Evolutionary conservation across 2,329 filamentous ascomycete species (phyloP).

Genomic region (Aspergillus pseudotamarii): DNA sequence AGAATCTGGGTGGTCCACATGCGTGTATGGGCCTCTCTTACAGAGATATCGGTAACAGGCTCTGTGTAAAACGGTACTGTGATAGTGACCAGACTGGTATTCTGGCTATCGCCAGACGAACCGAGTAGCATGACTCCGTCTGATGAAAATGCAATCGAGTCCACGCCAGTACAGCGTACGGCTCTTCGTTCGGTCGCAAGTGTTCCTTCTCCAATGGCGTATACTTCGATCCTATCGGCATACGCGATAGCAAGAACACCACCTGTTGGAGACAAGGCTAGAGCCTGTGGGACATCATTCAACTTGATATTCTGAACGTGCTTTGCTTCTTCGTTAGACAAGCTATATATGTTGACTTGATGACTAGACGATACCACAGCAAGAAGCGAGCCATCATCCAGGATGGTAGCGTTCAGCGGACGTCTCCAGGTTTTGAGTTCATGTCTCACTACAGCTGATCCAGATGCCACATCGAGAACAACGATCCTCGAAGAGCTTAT

Average conservation of each 20-base stretch:
- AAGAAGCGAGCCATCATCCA: conserved; percentile 74
- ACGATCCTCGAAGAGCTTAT: conserved; percentile 86
- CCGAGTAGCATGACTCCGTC: conserved; percentile 79
- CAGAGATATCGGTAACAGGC: conserved; percentile 52
- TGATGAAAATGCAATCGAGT: conserved; percentile 72
- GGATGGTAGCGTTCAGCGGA: conserved; percentile 75
- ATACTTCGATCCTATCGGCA: conserved; percentile 85
- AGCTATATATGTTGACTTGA: conserved; percentile 82
- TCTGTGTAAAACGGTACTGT: conserved; percentile 78
- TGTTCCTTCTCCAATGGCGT: conserved; percentile 68
- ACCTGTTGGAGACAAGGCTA: conserved; percentile 79
- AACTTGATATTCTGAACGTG: conserved; percentile 75
- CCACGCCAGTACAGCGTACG: conserved; percentile 77
- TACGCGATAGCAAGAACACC: conserved; percentile 83
- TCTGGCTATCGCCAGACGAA: conserved; percentile 67
- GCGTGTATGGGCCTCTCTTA: conserved; percentile 65
- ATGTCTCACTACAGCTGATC: conserved; percentile 66
- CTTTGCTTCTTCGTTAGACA: conserved; percentile 65
- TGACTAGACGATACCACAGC: conserved; percentile 81
- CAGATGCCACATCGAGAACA: conserved; percentile 68
- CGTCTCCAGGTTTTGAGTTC: conserved; percentile 79
- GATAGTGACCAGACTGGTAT: conserved; percentile 72
- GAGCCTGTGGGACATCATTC: conserved; percentile 75
- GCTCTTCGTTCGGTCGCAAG: conserved; percentile 69
- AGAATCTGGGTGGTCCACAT: conserved; percentile 86